These are phyloP conservation scores for Udeniomyces megalosporus DNA, from an alignment of 768 basidiomycete genomes.

Conservation along the genomic window DNA sequence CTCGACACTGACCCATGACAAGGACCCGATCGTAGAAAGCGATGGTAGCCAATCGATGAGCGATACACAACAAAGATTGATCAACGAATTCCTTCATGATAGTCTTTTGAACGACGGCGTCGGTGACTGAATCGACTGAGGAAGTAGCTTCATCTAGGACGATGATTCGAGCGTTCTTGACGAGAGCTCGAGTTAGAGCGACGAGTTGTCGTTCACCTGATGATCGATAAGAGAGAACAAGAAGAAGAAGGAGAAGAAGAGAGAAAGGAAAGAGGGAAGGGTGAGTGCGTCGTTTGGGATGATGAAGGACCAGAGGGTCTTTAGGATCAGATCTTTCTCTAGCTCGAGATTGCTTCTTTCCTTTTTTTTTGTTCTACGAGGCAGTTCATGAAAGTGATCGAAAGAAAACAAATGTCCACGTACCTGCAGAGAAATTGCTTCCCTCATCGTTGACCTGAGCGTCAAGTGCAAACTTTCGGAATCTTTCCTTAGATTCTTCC, in stretches of 20 bases:
- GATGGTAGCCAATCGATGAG: conserved; percentile 21
- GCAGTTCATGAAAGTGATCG: too few species aligned
- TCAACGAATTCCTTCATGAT: conserved; percentile 46
- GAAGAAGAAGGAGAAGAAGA: too few species aligned
- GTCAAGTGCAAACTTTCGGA: conserved; percentile 49
- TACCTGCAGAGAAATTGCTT: conserved; percentile 35
- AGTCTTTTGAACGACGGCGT: conserved; percentile 45
- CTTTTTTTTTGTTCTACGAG: too few species aligned
- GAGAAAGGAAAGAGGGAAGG: too few species aligned
- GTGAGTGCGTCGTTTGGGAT: too few species aligned
- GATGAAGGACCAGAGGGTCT: too few species aligned
- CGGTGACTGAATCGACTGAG: conserved; percentile 47
- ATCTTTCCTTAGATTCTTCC: conserved; percentile 37
- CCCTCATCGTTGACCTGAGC: conserved; percentile 49
- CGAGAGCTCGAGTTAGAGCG: conserved; percentile 44
- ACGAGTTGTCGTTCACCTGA: conserved; percentile 50
- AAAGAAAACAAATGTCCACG: not conserved
- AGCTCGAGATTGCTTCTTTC: not conserved
- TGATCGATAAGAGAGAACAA: conserved; percentile 19
- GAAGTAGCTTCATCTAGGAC: conserved; percentile 49
- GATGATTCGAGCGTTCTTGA: conserved; percentile 46
- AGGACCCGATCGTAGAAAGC: conserved; percentile 29
- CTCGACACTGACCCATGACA: too few species aligned
- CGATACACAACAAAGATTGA: conserved; percentile 43
- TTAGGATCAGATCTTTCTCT: too few species aligned